Evolutionary conservation across 2,329 filamentous ascomycete species (phyloP).

Genomic region (Pseudogymnoascus pannorum): DNA sequence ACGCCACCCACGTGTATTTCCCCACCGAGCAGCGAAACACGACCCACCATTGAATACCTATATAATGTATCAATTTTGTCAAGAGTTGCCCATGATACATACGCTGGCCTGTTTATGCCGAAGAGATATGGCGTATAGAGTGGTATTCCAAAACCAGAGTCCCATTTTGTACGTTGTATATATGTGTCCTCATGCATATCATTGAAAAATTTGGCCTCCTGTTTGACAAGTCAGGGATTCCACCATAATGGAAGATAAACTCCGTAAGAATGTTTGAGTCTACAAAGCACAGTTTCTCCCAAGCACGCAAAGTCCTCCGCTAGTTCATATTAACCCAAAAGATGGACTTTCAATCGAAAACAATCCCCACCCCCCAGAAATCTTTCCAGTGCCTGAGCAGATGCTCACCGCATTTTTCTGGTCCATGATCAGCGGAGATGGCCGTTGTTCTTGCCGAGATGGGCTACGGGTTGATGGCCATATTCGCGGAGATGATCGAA

Average conservation of each 20-base stretch:
- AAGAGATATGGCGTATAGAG: no score
- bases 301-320: background rate
- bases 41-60: background rate
- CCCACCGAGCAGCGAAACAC: background rate
- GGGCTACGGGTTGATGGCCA: background rate
- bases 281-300: background rate
- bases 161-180: background rate
- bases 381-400: background rate
- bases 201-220: no score
- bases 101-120: background rate
- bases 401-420: background rate
- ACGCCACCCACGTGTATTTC: background rate
- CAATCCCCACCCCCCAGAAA: background rate
- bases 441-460: background rate
- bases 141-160: no score
- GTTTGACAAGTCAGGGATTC: background rate
- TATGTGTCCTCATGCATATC: background rate
- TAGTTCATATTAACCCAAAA: background rate
- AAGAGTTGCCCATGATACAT: background rate
- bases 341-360: background rate
- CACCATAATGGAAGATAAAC: background rate
- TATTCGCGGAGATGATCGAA: background rate
- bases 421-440: background rate
- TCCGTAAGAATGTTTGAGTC: background rate
- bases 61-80: background rate